phyloP scores from a whole-genome alignment of 306 rosid genomes.

The Acacia melanoxylon region DNA sequence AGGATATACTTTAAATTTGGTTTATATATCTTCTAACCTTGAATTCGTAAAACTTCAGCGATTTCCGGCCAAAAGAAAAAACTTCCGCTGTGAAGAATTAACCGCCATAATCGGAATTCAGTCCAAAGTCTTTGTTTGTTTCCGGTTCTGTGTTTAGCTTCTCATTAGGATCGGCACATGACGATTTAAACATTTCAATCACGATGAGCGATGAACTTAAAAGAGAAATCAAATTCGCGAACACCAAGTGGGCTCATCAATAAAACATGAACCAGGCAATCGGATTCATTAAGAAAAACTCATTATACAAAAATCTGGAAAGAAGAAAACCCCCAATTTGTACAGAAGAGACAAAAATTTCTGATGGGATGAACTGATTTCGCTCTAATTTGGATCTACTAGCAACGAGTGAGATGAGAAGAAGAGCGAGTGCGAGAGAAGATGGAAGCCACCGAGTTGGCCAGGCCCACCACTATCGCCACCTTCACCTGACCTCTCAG shows the following conservation, averaged over 20 bases:
- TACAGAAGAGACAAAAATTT: constrained; percentile 25
- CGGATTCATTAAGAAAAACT: constrained; percentile 21
- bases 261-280: background rate
- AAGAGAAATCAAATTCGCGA: background rate
- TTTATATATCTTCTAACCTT: too few relatives aligned
- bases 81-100: too few relatives aligned
- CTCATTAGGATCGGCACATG: background rate
- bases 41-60: too few relatives aligned
- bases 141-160: background rate
- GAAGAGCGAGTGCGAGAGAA: constrained; percentile 40
- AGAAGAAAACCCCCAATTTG: background rate
- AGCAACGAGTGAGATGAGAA: background rate
- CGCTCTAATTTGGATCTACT: background rate
- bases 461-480: constrained; percentile 60
- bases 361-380: background rate
- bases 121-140: background rate
- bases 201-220: background rate
- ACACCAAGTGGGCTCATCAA: background rate
- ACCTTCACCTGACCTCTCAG: constrained; percentile 71
- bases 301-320: constrained; percentile 21
- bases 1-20: too few relatives aligned
- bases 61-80: too few relatives aligned
- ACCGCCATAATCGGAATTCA: background rate
- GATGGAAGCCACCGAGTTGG: constrained; percentile 67
- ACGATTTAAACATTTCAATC: background rate